Percentiles rank a stretch among this genome's conserved stretches.
These are phyloP conservation scores for Monosporozyma siamensis DNA, from an alignment of 805 yeast species.

Conservation along the genomic window DNA sequence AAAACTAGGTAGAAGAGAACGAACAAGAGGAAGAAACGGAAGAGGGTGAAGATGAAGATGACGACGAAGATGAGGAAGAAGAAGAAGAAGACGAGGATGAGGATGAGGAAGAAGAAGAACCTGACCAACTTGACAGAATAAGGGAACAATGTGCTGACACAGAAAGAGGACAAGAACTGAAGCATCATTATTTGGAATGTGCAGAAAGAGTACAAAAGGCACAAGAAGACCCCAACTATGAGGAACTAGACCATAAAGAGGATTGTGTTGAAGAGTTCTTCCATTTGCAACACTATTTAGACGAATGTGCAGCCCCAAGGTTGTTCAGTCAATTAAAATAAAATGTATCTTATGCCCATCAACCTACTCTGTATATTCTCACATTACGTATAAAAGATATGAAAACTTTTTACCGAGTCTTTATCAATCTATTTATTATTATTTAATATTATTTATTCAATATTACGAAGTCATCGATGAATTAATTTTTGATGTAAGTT, in stretches of 20 bases:
- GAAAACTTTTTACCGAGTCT: not conserved
- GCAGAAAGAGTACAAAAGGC: constrained; percentile 88
- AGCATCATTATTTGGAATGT: constrained; percentile 91
- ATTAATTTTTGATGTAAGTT: too few species aligned
- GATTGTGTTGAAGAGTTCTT: constrained; percentile 97
- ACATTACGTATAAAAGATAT: not conserved
- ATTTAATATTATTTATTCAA: too few species aligned
- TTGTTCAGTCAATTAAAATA: constrained; percentile 80
- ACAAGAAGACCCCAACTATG: constrained; percentile 78
- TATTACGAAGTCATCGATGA: too few species aligned
- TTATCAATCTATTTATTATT: too few species aligned
- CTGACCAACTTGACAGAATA: constrained; percentile 56
- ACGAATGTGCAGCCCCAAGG: constrained; percentile 86
- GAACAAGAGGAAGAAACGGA: constrained; percentile 21
- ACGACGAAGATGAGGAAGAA: constrained; percentile 28
- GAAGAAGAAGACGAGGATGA: constrained; percentile 57
- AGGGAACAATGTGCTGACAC: constrained; percentile 62
- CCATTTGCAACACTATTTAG: constrained; percentile 90
- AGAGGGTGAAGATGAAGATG: constrained; percentile 9
- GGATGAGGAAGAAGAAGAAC: constrained; percentile 59
- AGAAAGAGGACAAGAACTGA: constrained; percentile 56
- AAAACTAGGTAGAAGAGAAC: constrained; percentile 22
- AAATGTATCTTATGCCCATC: constrained; percentile 5
- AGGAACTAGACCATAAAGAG: constrained; percentile 72
- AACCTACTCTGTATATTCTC: constrained; percentile 1